Evolutionary conservation across 768 basidiomycete species (phyloP), one percentile per base, ranked within the genome.

Genomic region (Lactarius sp.): DNA sequence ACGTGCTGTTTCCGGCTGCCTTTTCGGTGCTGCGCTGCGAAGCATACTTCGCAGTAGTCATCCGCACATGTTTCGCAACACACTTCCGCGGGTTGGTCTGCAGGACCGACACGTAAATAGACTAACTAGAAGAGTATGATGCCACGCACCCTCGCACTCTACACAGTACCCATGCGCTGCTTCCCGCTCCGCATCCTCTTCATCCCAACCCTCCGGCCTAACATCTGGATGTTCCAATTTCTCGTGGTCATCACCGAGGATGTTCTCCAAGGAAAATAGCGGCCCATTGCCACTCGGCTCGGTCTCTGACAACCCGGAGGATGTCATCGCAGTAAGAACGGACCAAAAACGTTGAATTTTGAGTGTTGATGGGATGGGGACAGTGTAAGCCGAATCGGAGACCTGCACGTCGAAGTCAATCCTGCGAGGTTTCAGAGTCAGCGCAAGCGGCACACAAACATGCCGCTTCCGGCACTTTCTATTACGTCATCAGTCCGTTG

Each of bases 1-100:
- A 74, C 70, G 71, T 93, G 92, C 42, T 72, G 73, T 73, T 86
- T 91, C 54, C 92, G 80, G 2, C 85, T 79, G 8, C 92, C 92
- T 69, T 93, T 94, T 52, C 91, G 78, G 73, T 94, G 92, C 70
- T 90, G 90, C 0, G 91, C 83, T 10, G 87, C 82, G 72, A 88
- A 94, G 78, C 92, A 94, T 27, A 94, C 92, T 71, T 92, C 87
- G 64, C 92, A 93, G 70, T 85, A 93, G 20, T 78, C 73, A 71
- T 93, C 92, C 3, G 70, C 75, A 71, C 92, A 94, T 12, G 81
- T 80, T 70, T 87, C 84, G 70, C 92, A 94, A 56, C 77, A 73
- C 22, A 93, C 69, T 70, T 90, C 83, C 5, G 90, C 88, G 60
- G 92, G 90, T 72, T 94, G 92, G 77, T 94, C 92, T 94, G 62